Evolutionary conservation across 2,329 filamentous ascomycete genomes (phyloP).

Genomic region (Paecilomyces variotii): DNA sequence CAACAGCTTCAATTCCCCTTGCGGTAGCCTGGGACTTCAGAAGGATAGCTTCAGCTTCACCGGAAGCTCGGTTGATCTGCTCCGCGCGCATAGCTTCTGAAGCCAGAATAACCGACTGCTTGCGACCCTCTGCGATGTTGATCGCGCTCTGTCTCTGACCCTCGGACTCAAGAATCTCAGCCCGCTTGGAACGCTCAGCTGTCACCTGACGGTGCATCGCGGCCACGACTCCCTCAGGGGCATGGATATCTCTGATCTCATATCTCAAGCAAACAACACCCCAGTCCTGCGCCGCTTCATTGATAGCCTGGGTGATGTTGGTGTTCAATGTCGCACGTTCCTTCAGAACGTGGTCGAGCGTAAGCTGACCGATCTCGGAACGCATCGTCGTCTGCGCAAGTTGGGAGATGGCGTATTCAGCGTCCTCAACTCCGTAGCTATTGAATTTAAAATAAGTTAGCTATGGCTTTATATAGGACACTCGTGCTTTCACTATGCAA

Average conservation of each 20-base stretch:
- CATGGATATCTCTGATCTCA: slow-evolving; percentile 97
- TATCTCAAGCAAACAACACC: slow-evolving; percentile 93
- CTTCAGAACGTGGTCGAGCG: slow-evolving; percentile 94
- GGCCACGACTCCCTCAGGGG: slow-evolving; percentile 83
- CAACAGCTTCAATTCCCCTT: slow-evolving; percentile 78
- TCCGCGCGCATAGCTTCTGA: slow-evolving; percentile 86
- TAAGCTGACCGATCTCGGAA: slow-evolving; percentile 92
- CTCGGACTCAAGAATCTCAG: slow-evolving; percentile 94
- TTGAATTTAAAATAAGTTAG: background rate
- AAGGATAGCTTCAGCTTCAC: slow-evolving; percentile 89
- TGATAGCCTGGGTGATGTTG: slow-evolving; percentile 98
- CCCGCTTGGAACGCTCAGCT: slow-evolving; percentile 91
- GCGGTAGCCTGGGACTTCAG: slow-evolving; percentile 83
- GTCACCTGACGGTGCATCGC: slow-evolving; percentile 99
- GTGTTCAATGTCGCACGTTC: slow-evolving; percentile 93
- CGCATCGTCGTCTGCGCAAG: slow-evolving; percentile 98
- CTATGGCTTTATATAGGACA: background rate
- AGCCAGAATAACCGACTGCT: slow-evolving; percentile 93
- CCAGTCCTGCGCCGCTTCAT: slow-evolving; percentile 95
- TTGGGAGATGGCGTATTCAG: slow-evolving; percentile 96
- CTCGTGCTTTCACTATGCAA: background rate
- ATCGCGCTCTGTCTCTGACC: slow-evolving; percentile 95
- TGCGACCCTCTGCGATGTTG: slow-evolving; percentile 96
- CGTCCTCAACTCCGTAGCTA: slow-evolving; percentile 96
- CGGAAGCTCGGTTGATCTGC: slow-evolving; percentile 84